phyloP scores from a whole-genome alignment of 2,329 filamentous ascomycete genomes.

The Penicillium sp. region DNA sequence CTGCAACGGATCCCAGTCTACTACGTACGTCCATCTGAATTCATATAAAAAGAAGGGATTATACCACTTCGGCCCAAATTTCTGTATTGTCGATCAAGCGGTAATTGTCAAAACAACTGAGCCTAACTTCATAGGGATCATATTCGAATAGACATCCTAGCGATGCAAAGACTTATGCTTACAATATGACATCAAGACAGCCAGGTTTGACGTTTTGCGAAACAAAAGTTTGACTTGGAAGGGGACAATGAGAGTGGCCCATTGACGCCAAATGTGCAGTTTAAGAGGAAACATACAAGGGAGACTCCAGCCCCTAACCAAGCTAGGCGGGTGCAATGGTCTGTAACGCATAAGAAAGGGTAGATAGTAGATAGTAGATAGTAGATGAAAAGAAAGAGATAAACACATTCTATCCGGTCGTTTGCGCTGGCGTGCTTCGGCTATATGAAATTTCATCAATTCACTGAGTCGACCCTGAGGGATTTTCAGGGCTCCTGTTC shows the following conservation, averaged over 20 bases:
- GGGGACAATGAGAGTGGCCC: conserved; percentile 9
- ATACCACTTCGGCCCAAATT: background rate
- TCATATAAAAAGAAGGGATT: background rate
- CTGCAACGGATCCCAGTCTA: background rate
- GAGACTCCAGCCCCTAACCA: conserved; percentile 9
- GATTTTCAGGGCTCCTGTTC: conserved; percentile 1
- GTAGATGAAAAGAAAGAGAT: conserved; percentile 15
- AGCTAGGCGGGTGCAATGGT: conserved; percentile 10
- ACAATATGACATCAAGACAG: conserved; percentile 11
- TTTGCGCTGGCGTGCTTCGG: conserved; percentile 12
- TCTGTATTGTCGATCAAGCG: background rate
- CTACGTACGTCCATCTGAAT: background rate
- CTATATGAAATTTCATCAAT: conserved; percentile 5
- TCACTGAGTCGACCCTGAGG: conserved; percentile 11
- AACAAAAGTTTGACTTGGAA: conserved; percentile 7
- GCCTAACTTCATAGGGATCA: conserved; percentile 17
- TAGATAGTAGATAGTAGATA: conserved; percentile 1
- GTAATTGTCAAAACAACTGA: conserved; percentile 2
- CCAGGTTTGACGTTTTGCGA: conserved; percentile 12
- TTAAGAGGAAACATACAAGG: conserved; percentile 12
- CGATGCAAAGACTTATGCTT: conserved; percentile 9
- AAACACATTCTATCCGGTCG: conserved; percentile 18
- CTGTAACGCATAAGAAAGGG: conserved; percentile 8
- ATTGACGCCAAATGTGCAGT: conserved; percentile 25
- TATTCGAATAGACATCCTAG: conserved; percentile 7